A percentile compares a stretch with the other conserved stretches of the same genome.
Conservation (phyloP, 805 yeast species). For the Priceomyces castillae region DNA sequence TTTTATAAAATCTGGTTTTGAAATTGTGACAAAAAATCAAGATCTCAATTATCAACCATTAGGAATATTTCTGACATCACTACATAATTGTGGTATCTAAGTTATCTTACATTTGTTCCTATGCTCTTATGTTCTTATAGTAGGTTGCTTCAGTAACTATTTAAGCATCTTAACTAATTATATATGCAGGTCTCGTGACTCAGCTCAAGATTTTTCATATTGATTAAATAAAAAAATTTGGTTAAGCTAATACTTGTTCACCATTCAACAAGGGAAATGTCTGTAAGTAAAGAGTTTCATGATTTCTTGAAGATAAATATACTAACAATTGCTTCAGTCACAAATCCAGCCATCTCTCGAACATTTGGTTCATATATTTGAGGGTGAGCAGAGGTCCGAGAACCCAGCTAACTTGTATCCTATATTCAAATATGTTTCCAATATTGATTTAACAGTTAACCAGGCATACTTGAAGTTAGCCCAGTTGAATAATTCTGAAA, state of each 20-base stretch:
- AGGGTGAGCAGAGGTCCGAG: constrained; percentile 11
- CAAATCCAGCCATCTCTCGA: constrained; percentile 38
- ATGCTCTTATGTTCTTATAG: too few relatives aligned
- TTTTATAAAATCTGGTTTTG: too few relatives aligned
- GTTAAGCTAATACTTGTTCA: not conserved
- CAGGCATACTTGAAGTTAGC: constrained; percentile 85
- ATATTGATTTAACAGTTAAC: constrained; percentile 84
- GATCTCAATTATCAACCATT: too few relatives aligned
- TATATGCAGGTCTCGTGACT: not conserved
- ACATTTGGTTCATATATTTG: constrained; percentile 25
- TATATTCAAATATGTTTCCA: constrained; percentile 67
- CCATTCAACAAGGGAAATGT: constrained; percentile 10
- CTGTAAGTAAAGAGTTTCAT: constrained; percentile 21
- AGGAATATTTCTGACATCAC: too few relatives aligned
- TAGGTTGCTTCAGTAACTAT: too few relatives aligned
- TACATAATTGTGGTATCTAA: too few relatives aligned
- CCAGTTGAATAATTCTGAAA: constrained; percentile 49
- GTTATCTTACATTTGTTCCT: too few relatives aligned
- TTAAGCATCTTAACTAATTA: too few relatives aligned
- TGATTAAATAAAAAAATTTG: not conserved
- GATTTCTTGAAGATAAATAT: not conserved
- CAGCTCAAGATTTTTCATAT: constrained; percentile 1
- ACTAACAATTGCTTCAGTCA: constrained; percentile 20
- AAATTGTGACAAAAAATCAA: too few relatives aligned
- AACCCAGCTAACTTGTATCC: constrained; percentile 70